phyloP scores from a whole-genome alignment of 2,329 filamentous ascomycete species.

The Calcarisporium arbuscula region DNA sequence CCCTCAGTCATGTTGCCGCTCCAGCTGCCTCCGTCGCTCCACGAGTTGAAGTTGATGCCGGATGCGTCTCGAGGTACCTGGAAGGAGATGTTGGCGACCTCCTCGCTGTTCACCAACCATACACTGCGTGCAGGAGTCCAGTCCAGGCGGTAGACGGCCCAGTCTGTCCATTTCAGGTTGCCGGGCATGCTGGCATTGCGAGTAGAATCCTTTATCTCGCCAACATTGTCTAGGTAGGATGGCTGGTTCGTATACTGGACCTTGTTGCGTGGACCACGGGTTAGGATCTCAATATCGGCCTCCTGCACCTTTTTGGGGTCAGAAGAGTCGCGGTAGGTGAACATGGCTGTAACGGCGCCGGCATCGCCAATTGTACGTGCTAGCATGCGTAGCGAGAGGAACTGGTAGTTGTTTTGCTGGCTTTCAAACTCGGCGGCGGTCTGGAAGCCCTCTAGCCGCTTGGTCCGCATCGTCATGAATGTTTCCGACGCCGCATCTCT shows the following conservation, averaged over 20 bases:
- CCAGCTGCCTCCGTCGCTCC: constrained; percentile 56
- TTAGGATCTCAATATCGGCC: constrained; percentile 48
- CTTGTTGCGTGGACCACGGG: constrained; percentile 33
- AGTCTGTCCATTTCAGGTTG: constrained; percentile 41
- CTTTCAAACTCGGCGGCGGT: constrained; percentile 43
- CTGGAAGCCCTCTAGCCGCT: constrained; percentile 37
- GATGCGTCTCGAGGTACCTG: constrained; percentile 48
- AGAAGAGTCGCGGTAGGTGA: constrained; percentile 40
- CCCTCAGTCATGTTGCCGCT: constrained; percentile 50
- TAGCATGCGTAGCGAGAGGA: constrained; percentile 39
- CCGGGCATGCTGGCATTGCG: constrained; percentile 40
- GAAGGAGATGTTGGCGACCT: constrained; percentile 46
- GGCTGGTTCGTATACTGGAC: constrained; percentile 58
- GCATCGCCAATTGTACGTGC: constrained; percentile 40
- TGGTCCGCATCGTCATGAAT: constrained; percentile 42
- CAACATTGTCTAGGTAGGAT: constrained; percentile 36
- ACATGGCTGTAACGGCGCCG: constrained; percentile 47
- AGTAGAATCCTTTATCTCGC: constrained; percentile 40
- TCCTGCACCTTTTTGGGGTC: constrained; percentile 36
- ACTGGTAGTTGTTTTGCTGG: constrained; percentile 17
- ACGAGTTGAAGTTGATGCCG: constrained; percentile 51
- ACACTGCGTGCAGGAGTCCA: constrained; percentile 47
- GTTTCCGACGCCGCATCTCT: constrained; percentile 26
- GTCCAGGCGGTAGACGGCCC: constrained; percentile 54
- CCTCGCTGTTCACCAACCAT: constrained; percentile 49